A percentile compares a stretch with the other conserved stretches of the same genome.
Evolutionary conservation across 1,139 yeast genomes (phyloP).

Genomic region (Arxiozyma bovina): DNA sequence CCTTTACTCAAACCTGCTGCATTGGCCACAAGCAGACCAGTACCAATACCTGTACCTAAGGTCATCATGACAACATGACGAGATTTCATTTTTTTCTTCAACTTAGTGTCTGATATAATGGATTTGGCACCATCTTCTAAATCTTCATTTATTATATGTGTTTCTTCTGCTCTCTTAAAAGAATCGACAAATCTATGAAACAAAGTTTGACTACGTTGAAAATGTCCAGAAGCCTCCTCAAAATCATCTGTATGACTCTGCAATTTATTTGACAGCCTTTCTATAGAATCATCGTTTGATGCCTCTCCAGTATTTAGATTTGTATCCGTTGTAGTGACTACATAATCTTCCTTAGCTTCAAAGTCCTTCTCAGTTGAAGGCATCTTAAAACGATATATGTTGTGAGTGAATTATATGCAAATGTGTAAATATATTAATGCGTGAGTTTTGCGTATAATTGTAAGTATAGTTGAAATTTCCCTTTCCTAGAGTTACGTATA

Average conservation of each 20-base stretch:
- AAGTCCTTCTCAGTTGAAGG: background rate
- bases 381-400: background rate
- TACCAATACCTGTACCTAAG: slow-evolving; percentile 76
- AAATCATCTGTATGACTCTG: background rate
- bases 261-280: background rate
- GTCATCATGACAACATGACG: slow-evolving; percentile 61
- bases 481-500: background rate
- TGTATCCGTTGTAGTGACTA: background rate
- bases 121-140: slow-evolving; percentile 15
- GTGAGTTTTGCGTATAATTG: background rate
- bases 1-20: slow-evolving; percentile 58
- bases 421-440: too few relatives aligned
- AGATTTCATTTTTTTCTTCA: slow-evolving; percentile 41
- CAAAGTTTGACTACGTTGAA: background rate
- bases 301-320: background rate
- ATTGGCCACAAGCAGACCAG: slow-evolving; percentile 66
- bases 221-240: background rate
- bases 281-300: background rate
- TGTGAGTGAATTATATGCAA: background rate
- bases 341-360: background rate
- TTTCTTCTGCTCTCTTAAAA: slow-evolving; percentile 18
- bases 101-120: slow-evolving; percentile 13
- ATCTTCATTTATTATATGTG: slow-evolving; percentile 6
- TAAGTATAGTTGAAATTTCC: too few relatives aligned
- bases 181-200: slow-evolving; percentile 20